Conservation (phyloP, 805 yeast species). For the Wickerhamiella domercqiae region DNA sequence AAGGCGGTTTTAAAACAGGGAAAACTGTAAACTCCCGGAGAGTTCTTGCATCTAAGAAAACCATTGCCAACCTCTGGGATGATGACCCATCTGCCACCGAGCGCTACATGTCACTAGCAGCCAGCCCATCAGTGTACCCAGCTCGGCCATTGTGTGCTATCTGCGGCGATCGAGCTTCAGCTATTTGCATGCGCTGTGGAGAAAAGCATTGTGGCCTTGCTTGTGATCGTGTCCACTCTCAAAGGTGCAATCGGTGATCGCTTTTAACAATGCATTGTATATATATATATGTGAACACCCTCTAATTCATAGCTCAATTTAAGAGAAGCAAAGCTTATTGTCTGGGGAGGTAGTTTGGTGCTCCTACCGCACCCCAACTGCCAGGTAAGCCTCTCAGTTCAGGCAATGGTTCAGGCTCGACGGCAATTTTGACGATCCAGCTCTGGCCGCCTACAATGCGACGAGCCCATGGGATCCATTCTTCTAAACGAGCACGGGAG, state of each 20-base stretch:
- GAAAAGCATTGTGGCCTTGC: conserved; percentile 23
- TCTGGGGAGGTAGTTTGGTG: too few species aligned
- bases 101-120: conserved; percentile 20
- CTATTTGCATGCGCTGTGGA: conserved; percentile 26
- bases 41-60: conserved; percentile 26
- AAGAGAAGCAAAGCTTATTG: background rate
- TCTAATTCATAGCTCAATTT: background rate
- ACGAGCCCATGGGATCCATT: conserved; percentile 23
- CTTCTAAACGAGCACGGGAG: conserved; percentile 13
- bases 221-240: conserved; percentile 25
- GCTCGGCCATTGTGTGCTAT: conserved; percentile 23
- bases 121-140: conserved; percentile 26
- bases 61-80: conserved; percentile 26
- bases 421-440: conserved; percentile 20
- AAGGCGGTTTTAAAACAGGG: conserved; percentile 17
- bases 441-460: conserved; percentile 23
- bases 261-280: too few species aligned
- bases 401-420: conserved; percentile 12
- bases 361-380: conserved; percentile 12
- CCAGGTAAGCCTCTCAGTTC: conserved; percentile 13
- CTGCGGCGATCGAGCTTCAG: conserved; percentile 27
- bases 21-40: conserved; percentile 23
- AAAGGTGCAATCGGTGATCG: conserved; percentile 16
- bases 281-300: conserved; percentile 3
- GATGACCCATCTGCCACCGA: conserved; percentile 26